These are phyloP conservation scores for Fusarium pseudocircinatum DNA, from an alignment of 2,329 filamentous ascomycete genomes.

Conservation along the genomic window DNA sequence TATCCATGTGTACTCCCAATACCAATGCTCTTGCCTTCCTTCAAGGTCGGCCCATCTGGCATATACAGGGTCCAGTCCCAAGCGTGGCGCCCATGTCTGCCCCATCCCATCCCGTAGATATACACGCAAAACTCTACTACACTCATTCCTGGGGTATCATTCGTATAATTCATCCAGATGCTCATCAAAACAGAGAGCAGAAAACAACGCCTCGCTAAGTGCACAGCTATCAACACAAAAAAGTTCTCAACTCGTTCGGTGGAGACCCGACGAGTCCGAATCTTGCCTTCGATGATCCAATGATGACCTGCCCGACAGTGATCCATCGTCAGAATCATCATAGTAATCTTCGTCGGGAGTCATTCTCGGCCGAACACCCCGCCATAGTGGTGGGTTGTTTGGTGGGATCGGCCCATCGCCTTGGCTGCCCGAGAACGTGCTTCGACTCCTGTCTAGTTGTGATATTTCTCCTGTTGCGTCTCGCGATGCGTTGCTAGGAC, in stretches of 20 bases:
- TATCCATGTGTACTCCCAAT: neutral
- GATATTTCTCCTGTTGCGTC: constrained; percentile 34
- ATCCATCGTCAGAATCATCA: constrained; percentile 43
- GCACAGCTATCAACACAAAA: constrained; percentile 40
- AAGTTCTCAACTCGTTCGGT: constrained; percentile 20
- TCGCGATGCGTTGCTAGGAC: constrained; percentile 40
- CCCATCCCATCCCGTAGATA: neutral
- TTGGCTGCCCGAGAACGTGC: constrained; percentile 36
- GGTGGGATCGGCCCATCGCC: constrained; percentile 44
- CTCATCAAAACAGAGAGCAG: constrained; percentile 15
- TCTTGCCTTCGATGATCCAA: constrained; percentile 39
- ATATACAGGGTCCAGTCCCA: neutral
- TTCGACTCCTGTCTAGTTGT: constrained; percentile 36
- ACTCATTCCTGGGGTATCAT: constrained; percentile 30
- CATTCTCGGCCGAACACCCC: constrained; percentile 50
- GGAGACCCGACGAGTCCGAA: constrained; percentile 40
- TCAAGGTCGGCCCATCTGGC: neutral
- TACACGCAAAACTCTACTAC: constrained; percentile 2
- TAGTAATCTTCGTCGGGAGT: constrained; percentile 48
- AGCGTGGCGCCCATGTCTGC: neutral
- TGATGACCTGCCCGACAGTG: constrained; percentile 44
- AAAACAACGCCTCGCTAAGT: constrained; percentile 43
- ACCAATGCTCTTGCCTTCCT: constrained; percentile 4
- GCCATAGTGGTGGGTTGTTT: constrained; percentile 55
- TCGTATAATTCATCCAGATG: constrained; percentile 20